Conservation (phyloP, 305 asterid species). For the Fraxinus floribunda region DNA sequence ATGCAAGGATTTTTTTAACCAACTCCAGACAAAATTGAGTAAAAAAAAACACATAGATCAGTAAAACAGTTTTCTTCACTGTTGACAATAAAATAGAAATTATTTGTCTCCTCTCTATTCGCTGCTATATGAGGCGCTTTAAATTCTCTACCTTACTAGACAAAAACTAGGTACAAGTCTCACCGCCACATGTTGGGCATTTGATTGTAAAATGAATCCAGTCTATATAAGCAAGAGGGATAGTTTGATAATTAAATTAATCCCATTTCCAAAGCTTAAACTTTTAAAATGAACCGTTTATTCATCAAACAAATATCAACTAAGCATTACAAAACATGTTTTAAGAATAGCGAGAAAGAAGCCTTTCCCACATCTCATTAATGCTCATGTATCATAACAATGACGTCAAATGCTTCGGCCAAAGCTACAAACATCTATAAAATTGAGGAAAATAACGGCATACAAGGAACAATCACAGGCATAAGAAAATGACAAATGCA, state of each 20-base stretch:
- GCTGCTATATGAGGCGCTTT: not conserved
- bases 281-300: not conserved
- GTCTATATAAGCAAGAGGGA: not conserved
- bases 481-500: conserved; percentile 12
- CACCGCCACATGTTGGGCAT: not conserved
- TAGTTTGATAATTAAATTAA: not conserved
- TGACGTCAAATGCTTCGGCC: not conserved
- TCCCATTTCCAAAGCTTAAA: not conserved
- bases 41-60: not conserved
- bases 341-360: not conserved
- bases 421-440: not conserved
- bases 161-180: not conserved
- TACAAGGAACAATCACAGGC: not conserved
- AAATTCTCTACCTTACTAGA: not conserved
- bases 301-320: not conserved
- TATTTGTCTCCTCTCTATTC: not conserved
- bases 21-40: not conserved
- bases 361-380: not conserved
- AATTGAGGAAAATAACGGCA: not conserved
- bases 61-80: not conserved
- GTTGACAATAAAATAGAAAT: not conserved
- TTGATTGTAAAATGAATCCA: not conserved
- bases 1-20: not conserved
- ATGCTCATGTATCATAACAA: not conserved
- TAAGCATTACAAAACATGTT: not conserved